These are phyloP conservation scores for Amorphotheca resinae DNA, from an alignment of 495 filamentous ascomycete genomes.

Conservation along the genomic window DNA sequence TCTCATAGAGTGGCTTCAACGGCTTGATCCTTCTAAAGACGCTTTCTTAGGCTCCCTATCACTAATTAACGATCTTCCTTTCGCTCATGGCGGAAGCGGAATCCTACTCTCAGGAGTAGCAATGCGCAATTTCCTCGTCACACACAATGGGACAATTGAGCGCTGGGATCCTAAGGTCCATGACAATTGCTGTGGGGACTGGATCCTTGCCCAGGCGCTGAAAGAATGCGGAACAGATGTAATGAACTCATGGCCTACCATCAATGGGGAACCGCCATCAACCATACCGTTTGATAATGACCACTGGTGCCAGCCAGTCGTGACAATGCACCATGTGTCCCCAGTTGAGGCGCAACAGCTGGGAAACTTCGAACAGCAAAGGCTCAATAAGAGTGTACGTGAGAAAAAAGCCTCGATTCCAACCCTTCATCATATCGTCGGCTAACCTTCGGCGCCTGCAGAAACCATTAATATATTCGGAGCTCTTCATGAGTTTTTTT, in stretches of 20 bases:
- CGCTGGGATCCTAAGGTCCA: conserved; percentile 40
- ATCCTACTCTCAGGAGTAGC: conserved; percentile 49
- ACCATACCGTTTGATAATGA: conserved; percentile 35
- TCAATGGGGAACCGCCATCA: conserved; percentile 42
- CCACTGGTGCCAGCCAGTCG: conserved; percentile 48
- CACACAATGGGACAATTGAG: conserved; percentile 18
- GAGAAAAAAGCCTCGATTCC: background rate
- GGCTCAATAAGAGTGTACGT: conserved; percentile 4
- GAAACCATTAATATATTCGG: background rate
- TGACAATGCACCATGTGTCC: conserved; percentile 49
- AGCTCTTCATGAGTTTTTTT: conserved; percentile 4
- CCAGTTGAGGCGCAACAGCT: conserved; percentile 38
- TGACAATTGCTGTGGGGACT: conserved; percentile 56
- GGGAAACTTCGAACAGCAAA: conserved; percentile 37
- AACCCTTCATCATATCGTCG: background rate
- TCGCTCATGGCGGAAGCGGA: conserved; percentile 57
- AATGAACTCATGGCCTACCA: conserved; percentile 37
- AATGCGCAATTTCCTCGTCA: conserved; percentile 30
- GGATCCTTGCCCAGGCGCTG: conserved; percentile 45
- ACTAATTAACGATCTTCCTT: conserved; percentile 39
- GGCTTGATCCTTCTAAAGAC: conserved; percentile 33
- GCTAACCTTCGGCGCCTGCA: background rate
- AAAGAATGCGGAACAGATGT: conserved; percentile 38
- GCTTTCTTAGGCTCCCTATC: conserved; percentile 48
- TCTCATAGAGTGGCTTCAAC: conserved; percentile 39